Base-by-base conservation (phyloP, 768 basidiomycete genomes). In the Peribolospora baueri region DNA sequence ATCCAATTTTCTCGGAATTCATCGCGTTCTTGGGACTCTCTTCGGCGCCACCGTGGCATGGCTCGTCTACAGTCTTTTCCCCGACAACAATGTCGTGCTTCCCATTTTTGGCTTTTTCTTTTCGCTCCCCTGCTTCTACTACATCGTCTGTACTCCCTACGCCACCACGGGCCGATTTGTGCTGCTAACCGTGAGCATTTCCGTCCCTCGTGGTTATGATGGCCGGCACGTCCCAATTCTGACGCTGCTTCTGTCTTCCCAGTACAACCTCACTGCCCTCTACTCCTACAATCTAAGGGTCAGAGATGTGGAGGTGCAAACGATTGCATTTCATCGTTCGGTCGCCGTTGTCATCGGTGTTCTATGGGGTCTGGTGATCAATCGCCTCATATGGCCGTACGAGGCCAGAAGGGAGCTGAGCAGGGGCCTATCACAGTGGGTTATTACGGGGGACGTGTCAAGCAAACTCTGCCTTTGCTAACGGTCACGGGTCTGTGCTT, bases 371-470 rank as follows among this genome's bases (percentile, higher is more conserved):
- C 75, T 80, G 3, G 68, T 95, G 51, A 78, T 93, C 25, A 87
- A 84, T 4, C 72, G 85, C 50, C 81, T 81, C 59, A 87, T 88
- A 83, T 97, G 90, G 91, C 93, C 93, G 1, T 76, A 83, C 7
- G 90, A 93, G 63, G 93, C 93, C 0, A 71, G 91, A 49, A 72
- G 82, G 46, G 91, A 97, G 67, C 71, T 98, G 4, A 77, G 80
- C 50, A 79, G 78, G 58, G 80, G 78, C 0, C 72, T 97, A 5
- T 81, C 85, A 70, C 88, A 97, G 86, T 91, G 56, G 59, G 79
- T 70, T 7, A 25, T 13, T 37, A 25, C 25, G 25, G 25, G 25
- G 25, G 25, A 1, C 25, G 25, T 25, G 1, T 25, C 25, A 25
- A 25, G 25, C 25, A 25, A 25, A 25, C 25, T 25, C 25, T 25